Conservation (phyloP, 139 green algal genomes). For the Tetraselmis striata region DNA sequence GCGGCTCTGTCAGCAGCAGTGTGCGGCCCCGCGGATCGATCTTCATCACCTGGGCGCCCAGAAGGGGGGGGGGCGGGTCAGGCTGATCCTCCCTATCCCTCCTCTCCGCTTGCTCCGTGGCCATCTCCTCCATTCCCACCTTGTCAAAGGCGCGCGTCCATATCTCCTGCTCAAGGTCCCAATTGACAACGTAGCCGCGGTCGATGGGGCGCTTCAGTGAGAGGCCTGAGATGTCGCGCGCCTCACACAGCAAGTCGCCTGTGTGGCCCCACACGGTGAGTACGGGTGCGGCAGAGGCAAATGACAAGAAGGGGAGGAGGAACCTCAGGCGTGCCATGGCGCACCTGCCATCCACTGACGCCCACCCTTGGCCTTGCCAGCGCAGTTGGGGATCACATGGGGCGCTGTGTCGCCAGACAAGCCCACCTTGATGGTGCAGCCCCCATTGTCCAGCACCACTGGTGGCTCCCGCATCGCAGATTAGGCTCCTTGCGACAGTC, state of each 20-base stretch:
- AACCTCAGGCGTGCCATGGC: too few species aligned
- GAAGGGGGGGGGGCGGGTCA: too few species aligned
- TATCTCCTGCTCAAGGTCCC: constrained; percentile 76
- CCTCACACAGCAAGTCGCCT: constrained; percentile 51
- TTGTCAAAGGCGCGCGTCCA: constrained; percentile 38
- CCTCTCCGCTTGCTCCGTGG: constrained; percentile 17
- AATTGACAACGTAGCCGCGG: constrained; percentile 76
- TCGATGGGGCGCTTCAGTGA: constrained; percentile 63
- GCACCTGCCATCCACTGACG: constrained; percentile 23
- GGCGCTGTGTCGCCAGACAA: constrained; percentile 42
- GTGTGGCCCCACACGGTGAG: too few species aligned
- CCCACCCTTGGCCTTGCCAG: constrained; percentile 65
- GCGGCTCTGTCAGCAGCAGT: constrained; percentile 73
- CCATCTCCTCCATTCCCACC: neutral
- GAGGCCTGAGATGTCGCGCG: constrained; percentile 62
- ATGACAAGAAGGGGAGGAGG: too few species aligned
- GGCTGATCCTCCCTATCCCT: too few species aligned
- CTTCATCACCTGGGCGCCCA: constrained; percentile 15
- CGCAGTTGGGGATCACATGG: constrained; percentile 72
- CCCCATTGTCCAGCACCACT: constrained; percentile 75
- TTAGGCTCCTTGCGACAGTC: too few species aligned
- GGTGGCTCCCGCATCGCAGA: neutral
- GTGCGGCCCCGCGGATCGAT: constrained; percentile 21
- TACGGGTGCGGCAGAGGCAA: too few species aligned
- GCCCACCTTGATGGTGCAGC: constrained; percentile 58